Evolutionary conservation across 257 asterid species (phyloP).

Genomic region (Pogostemon cablin): DNA sequence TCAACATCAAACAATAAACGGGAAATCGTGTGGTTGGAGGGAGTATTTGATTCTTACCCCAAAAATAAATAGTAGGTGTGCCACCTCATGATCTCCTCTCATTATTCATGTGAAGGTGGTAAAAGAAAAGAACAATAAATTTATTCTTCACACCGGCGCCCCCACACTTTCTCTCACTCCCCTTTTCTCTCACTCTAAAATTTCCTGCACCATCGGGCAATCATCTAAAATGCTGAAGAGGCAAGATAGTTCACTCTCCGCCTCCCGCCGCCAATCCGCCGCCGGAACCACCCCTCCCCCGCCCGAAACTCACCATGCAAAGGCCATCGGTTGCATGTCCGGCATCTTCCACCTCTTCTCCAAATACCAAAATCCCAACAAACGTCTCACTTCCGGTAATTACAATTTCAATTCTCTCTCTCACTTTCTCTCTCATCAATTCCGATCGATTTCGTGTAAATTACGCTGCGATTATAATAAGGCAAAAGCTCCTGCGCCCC

Average conservation of each 20-base stretch:
- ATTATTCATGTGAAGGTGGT: slow-evolving; percentile 42
- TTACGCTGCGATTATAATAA: slow-evolving; percentile 1
- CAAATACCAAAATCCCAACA: slow-evolving; percentile 58
- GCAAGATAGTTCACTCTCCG: slow-evolving; percentile 75
- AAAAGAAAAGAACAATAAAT: slow-evolving; percentile 21
- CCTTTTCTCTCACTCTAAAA: background rate
- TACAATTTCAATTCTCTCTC: background rate
- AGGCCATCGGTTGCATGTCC: slow-evolving; percentile 82
- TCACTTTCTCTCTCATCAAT: background rate
- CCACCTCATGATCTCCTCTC: slow-evolving; percentile 31
- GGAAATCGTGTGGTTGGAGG: no score
- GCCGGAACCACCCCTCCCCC: slow-evolving; percentile 56
- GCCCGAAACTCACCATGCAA: slow-evolving; percentile 55
- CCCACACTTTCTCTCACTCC: slow-evolving; percentile 24
- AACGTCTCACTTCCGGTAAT: slow-evolving; percentile 73
- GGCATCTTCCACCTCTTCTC: slow-evolving; percentile 72
- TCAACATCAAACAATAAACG: no score
- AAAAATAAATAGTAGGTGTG: background rate
- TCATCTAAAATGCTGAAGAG: slow-evolving; percentile 58
- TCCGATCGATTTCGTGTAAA: background rate
- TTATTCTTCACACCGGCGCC: slow-evolving; percentile 18
- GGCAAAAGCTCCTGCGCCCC: no score
- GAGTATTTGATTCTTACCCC: no score
- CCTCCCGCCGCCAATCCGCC: slow-evolving; percentile 62
- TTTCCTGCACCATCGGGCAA: background rate